Percentiles rank a stretch among this genome's conserved stretches.
phyloP scores from a whole-genome alignment of 768 basidiomycete species.

The Clitopilus hobsonii region DNA sequence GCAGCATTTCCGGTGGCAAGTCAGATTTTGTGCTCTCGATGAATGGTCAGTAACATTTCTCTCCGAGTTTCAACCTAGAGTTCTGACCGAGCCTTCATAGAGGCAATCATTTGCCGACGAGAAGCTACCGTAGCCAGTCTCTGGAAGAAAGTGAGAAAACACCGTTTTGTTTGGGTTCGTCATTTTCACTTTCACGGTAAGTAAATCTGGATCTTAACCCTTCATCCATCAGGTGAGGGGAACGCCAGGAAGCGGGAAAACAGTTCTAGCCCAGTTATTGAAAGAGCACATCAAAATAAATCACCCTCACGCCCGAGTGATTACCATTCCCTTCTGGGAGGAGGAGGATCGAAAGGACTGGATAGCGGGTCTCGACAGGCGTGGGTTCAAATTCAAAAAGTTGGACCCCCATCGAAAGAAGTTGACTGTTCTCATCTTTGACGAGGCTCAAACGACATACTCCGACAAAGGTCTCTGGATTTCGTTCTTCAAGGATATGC shows the following conservation, averaged over 20 bases:
- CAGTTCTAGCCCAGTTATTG: neutral
- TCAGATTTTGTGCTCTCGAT: no score
- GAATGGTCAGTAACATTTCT: no score
- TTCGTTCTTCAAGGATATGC: conserved; percentile 4
- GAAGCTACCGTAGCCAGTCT: neutral
- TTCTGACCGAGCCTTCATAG: no score
- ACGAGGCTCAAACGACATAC: neutral
- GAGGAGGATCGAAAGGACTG: neutral
- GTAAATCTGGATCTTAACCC: neutral
- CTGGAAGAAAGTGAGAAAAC: neutral
- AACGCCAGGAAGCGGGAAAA: neutral
- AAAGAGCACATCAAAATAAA: neutral
- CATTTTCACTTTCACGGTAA: neutral
- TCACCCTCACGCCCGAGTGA: neutral
- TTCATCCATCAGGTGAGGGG: neutral
- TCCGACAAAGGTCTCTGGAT: conserved; percentile 6
- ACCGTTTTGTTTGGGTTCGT: neutral
- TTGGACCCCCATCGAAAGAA: no score
- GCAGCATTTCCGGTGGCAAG: no score
- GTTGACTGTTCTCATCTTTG: neutral
- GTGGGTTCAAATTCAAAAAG: neutral
- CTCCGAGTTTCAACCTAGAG: no score
- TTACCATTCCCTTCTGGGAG: neutral
- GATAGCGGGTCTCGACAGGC: neutral
- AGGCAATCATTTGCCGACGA: neutral